Evolutionary conservation across 2,329 filamentous ascomycete species (phyloP).

Genomic region (Colletotrichum sp.): DNA sequence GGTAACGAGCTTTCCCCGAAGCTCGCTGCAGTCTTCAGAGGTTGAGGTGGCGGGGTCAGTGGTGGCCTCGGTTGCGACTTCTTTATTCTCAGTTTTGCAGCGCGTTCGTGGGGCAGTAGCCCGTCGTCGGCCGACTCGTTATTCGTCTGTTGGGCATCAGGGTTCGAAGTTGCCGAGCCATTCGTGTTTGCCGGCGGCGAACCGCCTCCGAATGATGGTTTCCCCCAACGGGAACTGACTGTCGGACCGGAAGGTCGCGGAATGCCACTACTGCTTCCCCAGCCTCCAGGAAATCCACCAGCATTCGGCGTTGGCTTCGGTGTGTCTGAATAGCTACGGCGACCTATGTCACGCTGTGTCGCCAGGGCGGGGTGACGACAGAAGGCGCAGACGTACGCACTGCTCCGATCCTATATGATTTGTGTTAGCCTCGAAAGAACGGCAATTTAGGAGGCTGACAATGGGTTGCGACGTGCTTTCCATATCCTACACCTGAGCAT

Average conservation of each 20-base stretch:
- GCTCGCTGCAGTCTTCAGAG: not conserved
- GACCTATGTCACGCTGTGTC: not conserved
- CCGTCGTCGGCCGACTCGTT: not conserved
- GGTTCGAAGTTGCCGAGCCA: not conserved
- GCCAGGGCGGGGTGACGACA: conserved; percentile 34
- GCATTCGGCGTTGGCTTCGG: not conserved
- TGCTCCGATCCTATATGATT: conserved; percentile 35
- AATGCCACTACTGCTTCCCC: not conserved
- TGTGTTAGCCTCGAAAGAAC: conserved; percentile 6
- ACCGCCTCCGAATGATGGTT: not conserved
- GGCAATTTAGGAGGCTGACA: not conserved
- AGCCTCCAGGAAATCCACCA: not conserved
- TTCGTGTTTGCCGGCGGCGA: not conserved
- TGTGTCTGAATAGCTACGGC: conserved; percentile 17
- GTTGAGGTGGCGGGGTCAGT: not conserved
- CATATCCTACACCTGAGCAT: conserved; percentile 50
- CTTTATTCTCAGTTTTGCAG: conserved; percentile 33
- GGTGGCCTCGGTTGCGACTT: not conserved
- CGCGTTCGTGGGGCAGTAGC: conserved; percentile 43
- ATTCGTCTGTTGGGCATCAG: not conserved
- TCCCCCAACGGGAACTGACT: conserved; percentile 7
- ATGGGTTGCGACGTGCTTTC: conserved; percentile 35
- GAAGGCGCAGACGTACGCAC: conserved; percentile 45
- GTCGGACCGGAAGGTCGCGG: not conserved
- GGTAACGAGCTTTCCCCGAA: not conserved